These are phyloP conservation scores for Agaricus sinodeliciosus DNA, from an alignment of 768 basidiomycete genomes.

Conservation along the genomic window DNA sequence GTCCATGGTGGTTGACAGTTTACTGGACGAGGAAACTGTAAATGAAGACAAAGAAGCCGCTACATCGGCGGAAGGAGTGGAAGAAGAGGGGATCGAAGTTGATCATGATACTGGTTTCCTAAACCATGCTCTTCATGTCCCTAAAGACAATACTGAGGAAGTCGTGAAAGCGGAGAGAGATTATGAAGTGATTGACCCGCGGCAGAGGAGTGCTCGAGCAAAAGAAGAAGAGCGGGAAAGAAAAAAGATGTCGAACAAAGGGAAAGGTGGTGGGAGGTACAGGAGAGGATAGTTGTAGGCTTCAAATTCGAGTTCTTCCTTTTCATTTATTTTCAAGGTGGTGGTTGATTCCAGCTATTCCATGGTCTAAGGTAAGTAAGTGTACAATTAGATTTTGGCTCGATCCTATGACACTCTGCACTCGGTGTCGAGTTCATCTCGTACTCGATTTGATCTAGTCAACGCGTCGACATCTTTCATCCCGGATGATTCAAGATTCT, in stretches of 20 bases:
- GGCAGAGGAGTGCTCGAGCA: conserved; percentile 64
- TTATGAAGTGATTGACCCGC: conserved; percentile 86
- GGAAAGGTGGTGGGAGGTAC: conserved; percentile 18
- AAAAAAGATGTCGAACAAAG: conserved; percentile 35
- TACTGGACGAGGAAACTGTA: conserved; percentile 7
- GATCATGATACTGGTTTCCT: conserved; percentile 75
- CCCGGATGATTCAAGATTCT: neutral
- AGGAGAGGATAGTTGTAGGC: neutral
- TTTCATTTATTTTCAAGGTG: too few relatives aligned
- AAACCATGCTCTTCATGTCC: conserved; percentile 64
- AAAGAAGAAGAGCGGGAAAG: conserved; percentile 73
- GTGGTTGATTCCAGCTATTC: too few relatives aligned
- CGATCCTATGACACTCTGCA: neutral
- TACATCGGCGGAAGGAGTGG: conserved; percentile 17
- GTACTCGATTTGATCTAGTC: neutral
- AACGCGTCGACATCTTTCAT: neutral
- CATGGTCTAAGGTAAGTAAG: too few relatives aligned
- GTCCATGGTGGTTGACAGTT: conserved; percentile 23
- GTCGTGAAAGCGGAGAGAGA: conserved; percentile 72
- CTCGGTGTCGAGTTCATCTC: neutral
- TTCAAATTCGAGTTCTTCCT: too few relatives aligned
- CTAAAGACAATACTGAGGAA: conserved; percentile 76
- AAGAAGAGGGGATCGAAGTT: conserved; percentile 62
- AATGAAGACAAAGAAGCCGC: conserved; percentile 14
- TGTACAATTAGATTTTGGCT: neutral